A percentile compares a stretch with the other conserved stretches of the same genome.
These are phyloP conservation scores for Carpinus fangiana DNA, from an alignment of 306 rosid genomes.

Conservation along the genomic window DNA sequence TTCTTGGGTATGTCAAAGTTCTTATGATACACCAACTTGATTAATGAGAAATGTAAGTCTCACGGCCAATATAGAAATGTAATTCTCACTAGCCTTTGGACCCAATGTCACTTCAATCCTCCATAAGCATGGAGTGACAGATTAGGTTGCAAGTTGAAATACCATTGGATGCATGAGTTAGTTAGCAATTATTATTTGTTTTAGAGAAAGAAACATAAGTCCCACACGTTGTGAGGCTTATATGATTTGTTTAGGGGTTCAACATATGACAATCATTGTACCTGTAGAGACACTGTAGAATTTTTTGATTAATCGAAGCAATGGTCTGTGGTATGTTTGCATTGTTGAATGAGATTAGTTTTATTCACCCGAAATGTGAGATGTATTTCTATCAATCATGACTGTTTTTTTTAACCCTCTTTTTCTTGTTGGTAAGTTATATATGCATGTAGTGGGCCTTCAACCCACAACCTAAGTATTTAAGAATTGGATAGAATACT, in stretches of 20 bases:
- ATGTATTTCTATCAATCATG: neutral
- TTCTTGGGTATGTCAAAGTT: neutral
- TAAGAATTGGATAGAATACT: neutral
- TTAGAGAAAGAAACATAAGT: neutral
- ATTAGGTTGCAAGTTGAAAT: too few relatives aligned
- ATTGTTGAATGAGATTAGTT: too few relatives aligned
- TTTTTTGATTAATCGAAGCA: neutral
- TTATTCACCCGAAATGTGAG: neutral
- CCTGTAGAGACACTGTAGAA: neutral
- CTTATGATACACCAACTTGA: neutral
- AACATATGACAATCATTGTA: neutral
- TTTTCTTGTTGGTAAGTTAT: neutral
- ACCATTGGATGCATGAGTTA: too few relatives aligned
- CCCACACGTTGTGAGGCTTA: neutral
- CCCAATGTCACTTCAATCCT: neutral
- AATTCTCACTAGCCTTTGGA: neutral
- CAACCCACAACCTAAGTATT: neutral
- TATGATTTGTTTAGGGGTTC: neutral
- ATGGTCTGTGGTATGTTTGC: neutral
- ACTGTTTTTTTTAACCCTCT: neutral
- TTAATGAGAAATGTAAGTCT: neutral
- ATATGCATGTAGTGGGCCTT: neutral
- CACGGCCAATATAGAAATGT: neutral
- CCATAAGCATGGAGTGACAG: neutral
- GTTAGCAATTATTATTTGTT: too few relatives aligned